These are phyloP conservation scores for Emergomyces pasteurianus DNA, from an alignment of 2,329 filamentous ascomycete genomes.

Conservation along the genomic window DNA sequence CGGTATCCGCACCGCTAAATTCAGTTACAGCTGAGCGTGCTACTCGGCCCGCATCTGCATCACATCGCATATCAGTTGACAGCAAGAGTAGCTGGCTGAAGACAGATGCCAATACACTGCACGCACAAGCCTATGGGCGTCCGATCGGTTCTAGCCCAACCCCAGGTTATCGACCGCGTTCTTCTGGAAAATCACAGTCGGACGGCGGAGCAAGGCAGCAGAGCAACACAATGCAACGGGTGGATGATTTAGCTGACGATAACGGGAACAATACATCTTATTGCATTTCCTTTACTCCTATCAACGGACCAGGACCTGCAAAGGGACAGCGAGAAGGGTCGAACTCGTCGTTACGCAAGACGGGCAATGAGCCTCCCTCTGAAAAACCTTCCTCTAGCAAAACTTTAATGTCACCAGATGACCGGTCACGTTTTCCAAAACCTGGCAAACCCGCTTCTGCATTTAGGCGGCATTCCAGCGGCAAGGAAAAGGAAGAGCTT, in stretches of 20 bases:
- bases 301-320: neutral
- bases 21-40: neutral
- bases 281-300: neutral
- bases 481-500: neutral
- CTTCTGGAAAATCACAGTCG: neutral
- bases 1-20: neutral
- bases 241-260: neutral
- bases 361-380: neutral
- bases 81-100: constrained; percentile 5
- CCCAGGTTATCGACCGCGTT: constrained; percentile 2
- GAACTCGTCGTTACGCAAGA: neutral
- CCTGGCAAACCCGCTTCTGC: neutral
- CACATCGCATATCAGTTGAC: neutral
- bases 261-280: neutral
- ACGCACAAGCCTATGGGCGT: neutral
- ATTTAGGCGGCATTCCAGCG: neutral
- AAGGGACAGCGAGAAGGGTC: neutral
- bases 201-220: neutral
- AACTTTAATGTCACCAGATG: neutral
- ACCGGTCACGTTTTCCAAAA: neutral
- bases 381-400: neutral
- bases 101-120: constrained; percentile 1
- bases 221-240: neutral
- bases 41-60: neutral
- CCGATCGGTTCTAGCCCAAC: constrained; percentile 8